Evolutionary conservation across 1,284 basidiomycete species (phyloP).

Genomic region (Cystobasidium slooffiae): DNA sequence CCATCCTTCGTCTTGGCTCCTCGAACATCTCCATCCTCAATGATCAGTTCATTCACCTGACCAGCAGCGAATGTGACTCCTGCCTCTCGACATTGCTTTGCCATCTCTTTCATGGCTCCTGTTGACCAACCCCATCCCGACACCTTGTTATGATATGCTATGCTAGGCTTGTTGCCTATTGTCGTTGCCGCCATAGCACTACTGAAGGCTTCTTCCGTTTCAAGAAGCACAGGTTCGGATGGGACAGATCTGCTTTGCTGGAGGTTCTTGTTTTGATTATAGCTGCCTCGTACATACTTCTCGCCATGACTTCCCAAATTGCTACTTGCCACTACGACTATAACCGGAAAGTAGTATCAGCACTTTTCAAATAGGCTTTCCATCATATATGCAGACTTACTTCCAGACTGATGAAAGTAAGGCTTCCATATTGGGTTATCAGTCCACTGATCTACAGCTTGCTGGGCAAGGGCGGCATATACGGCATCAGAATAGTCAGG

Average conservation of each 20-base stretch:
- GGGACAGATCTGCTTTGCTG: neutral
- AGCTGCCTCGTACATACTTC: conserved; percentile 38
- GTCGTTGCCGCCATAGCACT: conserved; percentile 9
- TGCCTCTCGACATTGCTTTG: conserved; percentile 25
- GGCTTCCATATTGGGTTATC: conserved; percentile 68
- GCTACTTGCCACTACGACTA: conserved; percentile 37
- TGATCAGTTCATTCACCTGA: conserved; percentile 38
- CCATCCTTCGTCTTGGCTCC: conserved; percentile 72
- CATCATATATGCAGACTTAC: conserved; percentile 1
- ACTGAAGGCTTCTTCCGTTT: conserved; percentile 3
- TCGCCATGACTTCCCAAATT: conserved; percentile 36
- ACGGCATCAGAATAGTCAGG: conserved; percentile 56
- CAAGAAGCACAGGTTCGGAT: conserved; percentile 10
- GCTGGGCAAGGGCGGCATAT: conserved; percentile 71
- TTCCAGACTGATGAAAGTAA: conserved; percentile 73
- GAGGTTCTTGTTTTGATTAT: conserved; percentile 13
- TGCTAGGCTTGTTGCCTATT: neutral
- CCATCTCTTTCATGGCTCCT: conserved; percentile 38
- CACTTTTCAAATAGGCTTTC: neutral
- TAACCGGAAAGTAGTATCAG: neutral
- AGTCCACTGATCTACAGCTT: conserved; percentile 75
- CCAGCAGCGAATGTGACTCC: conserved; percentile 35
- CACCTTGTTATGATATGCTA: conserved; percentile 36
- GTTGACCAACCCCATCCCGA: conserved; percentile 31
- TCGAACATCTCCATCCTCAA: conserved; percentile 60